Conservation (phyloP, 768 basidiomycete genomes). For the Tremella yokohamensis region DNA sequence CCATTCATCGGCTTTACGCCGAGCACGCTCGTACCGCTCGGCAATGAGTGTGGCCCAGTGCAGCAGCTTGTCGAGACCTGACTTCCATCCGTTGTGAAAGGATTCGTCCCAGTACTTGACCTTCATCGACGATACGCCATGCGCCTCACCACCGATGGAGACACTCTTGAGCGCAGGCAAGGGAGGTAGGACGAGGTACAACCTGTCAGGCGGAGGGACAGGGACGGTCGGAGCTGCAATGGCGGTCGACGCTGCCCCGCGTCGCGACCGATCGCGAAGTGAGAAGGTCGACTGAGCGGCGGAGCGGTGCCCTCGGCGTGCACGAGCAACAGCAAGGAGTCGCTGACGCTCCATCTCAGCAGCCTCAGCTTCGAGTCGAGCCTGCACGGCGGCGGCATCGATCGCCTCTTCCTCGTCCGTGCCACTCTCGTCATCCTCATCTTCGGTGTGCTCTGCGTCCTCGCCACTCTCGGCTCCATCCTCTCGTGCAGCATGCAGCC, state of each 20-base stretch:
- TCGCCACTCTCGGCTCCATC: slow-evolving; percentile 6
- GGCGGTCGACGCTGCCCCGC: slow-evolving; percentile 20
- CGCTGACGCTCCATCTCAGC: slow-evolving; percentile 24
- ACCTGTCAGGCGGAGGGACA: slow-evolving; percentile 34
- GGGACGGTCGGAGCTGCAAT: slow-evolving; percentile 20
- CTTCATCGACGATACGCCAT: slow-evolving; percentile 19
- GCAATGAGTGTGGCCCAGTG: slow-evolving; percentile 48
- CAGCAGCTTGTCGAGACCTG: slow-evolving; percentile 40
- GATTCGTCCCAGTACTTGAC: slow-evolving; percentile 43
- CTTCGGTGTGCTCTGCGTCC: slow-evolving; percentile 12
- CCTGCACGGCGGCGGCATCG: slow-evolving; percentile 7
- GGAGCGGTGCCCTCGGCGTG: slow-evolving; percentile 44
- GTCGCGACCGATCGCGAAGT: slow-evolving; percentile 38
- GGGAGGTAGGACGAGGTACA: slow-evolving; percentile 48
- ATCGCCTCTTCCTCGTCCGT: not conserved
- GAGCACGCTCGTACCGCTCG: slow-evolving; percentile 47
- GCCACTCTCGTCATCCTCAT: slow-evolving; percentile 15
- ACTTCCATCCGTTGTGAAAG: slow-evolving; percentile 48
- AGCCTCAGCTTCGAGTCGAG: slow-evolving; percentile 11
- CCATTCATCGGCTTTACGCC: slow-evolving; percentile 45
- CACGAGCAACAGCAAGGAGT: slow-evolving; percentile 21
- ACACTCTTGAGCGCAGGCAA: slow-evolving; percentile 43
- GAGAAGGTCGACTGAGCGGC: slow-evolving; percentile 49
- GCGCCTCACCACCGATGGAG: slow-evolving; percentile 49
- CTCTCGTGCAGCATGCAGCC: not conserved